Base-by-base conservation (phyloP, 2,329 filamentous ascomycete genomes). In the Fusarium staphyleae region DNA sequence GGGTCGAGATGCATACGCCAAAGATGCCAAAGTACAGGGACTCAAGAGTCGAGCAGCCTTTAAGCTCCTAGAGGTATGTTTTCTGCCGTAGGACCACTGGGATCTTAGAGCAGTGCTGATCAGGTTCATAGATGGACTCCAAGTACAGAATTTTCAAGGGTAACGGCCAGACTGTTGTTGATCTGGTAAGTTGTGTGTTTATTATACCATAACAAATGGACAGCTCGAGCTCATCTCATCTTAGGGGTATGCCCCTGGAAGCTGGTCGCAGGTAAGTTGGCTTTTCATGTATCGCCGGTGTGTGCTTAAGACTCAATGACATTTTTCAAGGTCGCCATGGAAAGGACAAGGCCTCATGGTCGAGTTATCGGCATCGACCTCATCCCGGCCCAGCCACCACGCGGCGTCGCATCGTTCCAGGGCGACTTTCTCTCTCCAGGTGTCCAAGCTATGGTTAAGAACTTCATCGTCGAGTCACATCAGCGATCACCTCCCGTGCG, bases 31-130 rank as follows among this genome's bases (percentile, higher is more conserved):
- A 68, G 86, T 96, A 2, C 82, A 89, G 62, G 88, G 88, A 0
- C 77, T 97, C 52, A 97, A 93, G 74, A 96, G 91, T 66, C 86
- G 95, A 57, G 95, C 95, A 19, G 95, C 93, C 0, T 97, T 95
- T 74, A 99, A 99, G 74, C 78, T 99, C 9, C 75, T 97, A 14
- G 90, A 97, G 80, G 91, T 91, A 70, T 26, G 67, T 10, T 22
- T 6, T 11, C 4, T 18, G 16, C 10, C 11, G 3, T 10, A 8
- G 14, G 66, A 7, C 7, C 2, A 5, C 12, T 7, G 13, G 12
- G 9, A 16, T 4, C 4, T 11, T 3, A 14, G 10, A 3, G 15
- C 7, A 3, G 16, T 15, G n/a, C 52, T 63, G 30, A 65, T 10
- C 4, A 12, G 2, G 3, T 10, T 13, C 11, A 5, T 58, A 93